phyloP scores from a whole-genome alignment of 306 rosid genomes.

The Lathyrus sativus region DNA sequence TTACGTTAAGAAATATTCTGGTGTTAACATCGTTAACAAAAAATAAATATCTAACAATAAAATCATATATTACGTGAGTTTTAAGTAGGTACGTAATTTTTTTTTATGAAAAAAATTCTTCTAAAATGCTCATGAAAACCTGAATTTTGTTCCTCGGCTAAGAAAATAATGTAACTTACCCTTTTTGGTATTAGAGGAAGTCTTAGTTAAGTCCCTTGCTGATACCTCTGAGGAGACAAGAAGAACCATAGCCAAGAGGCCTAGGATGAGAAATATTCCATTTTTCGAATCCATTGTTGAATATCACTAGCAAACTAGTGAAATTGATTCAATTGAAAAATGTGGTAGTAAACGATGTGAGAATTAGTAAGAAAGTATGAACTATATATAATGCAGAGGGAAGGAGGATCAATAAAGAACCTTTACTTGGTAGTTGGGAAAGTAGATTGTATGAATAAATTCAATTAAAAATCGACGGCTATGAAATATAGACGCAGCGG shows the following conservation, averaged over 20 bases:
- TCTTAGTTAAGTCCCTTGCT: constrained; percentile 39
- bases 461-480: background rate
- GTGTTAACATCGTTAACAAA: no score
- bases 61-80: no score
- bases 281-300: constrained; percentile 49
- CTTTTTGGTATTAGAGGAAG: constrained; percentile 25
- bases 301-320: background rate
- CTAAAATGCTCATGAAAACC: no score
- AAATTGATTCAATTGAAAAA: background rate
- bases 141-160: no score
- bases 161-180: constrained; percentile 13
- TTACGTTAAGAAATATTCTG: no score
- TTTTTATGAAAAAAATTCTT: no score
- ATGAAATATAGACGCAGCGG: no score
- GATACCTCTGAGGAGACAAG: constrained; percentile 33
- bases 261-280: constrained; percentile 28
- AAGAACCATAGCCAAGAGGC: constrained; percentile 47
- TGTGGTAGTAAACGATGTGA: constrained; percentile 15
- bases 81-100: no score
- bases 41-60: no score
- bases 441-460: background rate
- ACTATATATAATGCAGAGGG: constrained; percentile 30
- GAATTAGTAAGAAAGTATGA: background rate
- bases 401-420: background rate
- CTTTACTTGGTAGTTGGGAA: background rate